Evolutionary conservation across 2,329 filamentous ascomycete species (phyloP).

Genomic region (Colletotrichum orbiculare): DNA sequence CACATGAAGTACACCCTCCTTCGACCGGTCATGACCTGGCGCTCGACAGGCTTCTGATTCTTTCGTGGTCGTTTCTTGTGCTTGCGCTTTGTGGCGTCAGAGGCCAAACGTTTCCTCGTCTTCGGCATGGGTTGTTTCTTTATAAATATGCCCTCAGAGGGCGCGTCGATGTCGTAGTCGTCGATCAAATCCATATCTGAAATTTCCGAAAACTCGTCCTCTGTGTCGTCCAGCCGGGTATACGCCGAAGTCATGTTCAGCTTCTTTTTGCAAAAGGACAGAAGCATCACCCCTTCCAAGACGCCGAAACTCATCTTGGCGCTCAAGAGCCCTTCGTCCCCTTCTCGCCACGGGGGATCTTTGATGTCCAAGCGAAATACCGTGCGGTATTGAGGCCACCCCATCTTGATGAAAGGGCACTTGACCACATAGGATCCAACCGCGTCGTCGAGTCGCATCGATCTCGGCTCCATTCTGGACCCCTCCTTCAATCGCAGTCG

Average conservation of each 20-base stretch:
- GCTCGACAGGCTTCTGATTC: too few species aligned
- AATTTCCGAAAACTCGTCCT: too few species aligned
- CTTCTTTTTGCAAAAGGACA: slow-evolving; percentile 7
- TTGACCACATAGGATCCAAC: slow-evolving; percentile 11
- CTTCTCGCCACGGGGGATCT: slow-evolving; percentile 1
- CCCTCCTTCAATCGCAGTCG: not conserved
- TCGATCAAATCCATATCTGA: too few species aligned
- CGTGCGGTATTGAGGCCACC: not conserved
- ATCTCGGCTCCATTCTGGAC: not conserved
- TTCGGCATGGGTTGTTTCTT: too few species aligned
- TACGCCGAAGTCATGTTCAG: not conserved
- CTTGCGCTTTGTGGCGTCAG: too few species aligned
- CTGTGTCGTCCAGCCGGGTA: too few species aligned
- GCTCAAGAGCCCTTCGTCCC: not conserved
- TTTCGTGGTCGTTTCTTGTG: too few species aligned
- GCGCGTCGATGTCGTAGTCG: too few species aligned
- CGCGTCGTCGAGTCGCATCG: slow-evolving; percentile 6
- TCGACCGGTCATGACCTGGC: too few species aligned
- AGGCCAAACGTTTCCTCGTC: too few species aligned
- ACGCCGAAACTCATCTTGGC: slow-evolving; percentile 11
- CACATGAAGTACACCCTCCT: too few species aligned
- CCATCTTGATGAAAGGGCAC: not conserved
- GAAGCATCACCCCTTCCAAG: slow-evolving; percentile 1
- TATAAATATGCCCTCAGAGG: too few species aligned
- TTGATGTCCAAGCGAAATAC: slow-evolving; percentile 5